phyloP scores from a whole-genome alignment of 345 rosid species.

The Populus deltoides region DNA sequence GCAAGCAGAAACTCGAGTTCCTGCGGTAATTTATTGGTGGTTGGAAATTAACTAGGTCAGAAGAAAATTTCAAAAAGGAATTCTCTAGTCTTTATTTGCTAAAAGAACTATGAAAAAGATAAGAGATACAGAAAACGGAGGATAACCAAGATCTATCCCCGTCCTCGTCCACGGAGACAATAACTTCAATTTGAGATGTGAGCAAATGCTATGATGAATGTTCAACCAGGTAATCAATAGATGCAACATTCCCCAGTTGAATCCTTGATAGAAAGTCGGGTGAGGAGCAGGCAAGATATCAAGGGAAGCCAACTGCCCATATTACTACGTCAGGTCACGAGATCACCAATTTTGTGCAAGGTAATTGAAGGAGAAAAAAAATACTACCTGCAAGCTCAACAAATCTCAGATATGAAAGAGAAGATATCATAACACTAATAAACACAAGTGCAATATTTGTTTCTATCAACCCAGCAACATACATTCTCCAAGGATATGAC shows the following conservation, averaged over 20 bases:
- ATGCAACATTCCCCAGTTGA: slow-evolving; percentile 14
- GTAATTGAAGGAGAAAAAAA: neutral
- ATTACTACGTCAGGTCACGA: neutral
- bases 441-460: neutral
- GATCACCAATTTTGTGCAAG: neutral
- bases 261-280: neutral
- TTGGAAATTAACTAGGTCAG: neutral
- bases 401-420: neutral
- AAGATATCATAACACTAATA: neutral
- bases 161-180: slow-evolving; percentile 1
- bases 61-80: neutral
- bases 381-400: neutral
- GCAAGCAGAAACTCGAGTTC: slow-evolving; percentile 5
- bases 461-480: neutral
- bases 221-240: slow-evolving; percentile 3
- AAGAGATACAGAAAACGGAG: neutral
- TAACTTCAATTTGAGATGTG: neutral
- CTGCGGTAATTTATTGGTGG: slow-evolving; percentile 1
- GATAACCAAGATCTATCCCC: slow-evolving; percentile 4
- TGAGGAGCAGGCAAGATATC: neutral
- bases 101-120: neutral
- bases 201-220: neutral
- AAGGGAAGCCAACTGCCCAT: neutral
- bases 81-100: neutral
- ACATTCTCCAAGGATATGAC: neutral